A percentile compares a stretch with the other conserved stretches of the same genome.
Conservation (phyloP, 805 yeast genomes). For the Maudiozyma saulgeensis region DNA sequence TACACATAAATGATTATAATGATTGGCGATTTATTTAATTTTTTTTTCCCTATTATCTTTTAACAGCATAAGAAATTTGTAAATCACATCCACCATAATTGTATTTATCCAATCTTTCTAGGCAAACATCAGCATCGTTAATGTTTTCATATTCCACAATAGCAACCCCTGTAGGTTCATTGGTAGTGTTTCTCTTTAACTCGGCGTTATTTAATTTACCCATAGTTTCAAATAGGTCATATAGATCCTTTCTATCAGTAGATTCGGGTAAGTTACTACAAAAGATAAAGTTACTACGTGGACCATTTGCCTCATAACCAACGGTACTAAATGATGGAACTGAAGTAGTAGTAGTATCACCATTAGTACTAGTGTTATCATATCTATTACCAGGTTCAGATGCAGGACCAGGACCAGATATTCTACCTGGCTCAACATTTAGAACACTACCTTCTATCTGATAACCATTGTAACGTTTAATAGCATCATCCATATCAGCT, state of each 20-base stretch:
- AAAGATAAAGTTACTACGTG: conserved; percentile 49
- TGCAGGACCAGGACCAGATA: neutral
- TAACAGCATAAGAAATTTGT: conserved; percentile 52
- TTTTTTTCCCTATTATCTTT: conserved; percentile 9
- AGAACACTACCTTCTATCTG: conserved; percentile 25
- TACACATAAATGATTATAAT: too few relatives aligned
- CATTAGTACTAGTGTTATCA: neutral
- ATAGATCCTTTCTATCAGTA: conserved; percentile 76
- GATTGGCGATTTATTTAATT: too few relatives aligned
- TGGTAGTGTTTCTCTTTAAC: conserved; percentile 49
- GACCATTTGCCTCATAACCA: conserved; percentile 55
- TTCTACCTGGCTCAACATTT: conserved; percentile 7
- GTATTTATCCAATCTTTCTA: conserved; percentile 66
- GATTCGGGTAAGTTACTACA: conserved; percentile 81
- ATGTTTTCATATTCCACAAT: conserved; percentile 64
- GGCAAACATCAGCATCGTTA: conserved; percentile 65
- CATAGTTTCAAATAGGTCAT: conserved; percentile 75
- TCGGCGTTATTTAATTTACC: conserved; percentile 73
- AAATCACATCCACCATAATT: conserved; percentile 76
- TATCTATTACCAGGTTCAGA: neutral
- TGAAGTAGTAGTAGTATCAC: neutral
- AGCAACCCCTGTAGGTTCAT: conserved; percentile 76
- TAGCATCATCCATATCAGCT: conserved; percentile 62
- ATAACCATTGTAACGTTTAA: conserved; percentile 63
- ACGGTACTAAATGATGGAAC: conserved; percentile 45